Base-by-base conservation (phyloP, 2,329 filamentous ascomycete species). In the Stachybotrys chlorohalonatus region DNA sequence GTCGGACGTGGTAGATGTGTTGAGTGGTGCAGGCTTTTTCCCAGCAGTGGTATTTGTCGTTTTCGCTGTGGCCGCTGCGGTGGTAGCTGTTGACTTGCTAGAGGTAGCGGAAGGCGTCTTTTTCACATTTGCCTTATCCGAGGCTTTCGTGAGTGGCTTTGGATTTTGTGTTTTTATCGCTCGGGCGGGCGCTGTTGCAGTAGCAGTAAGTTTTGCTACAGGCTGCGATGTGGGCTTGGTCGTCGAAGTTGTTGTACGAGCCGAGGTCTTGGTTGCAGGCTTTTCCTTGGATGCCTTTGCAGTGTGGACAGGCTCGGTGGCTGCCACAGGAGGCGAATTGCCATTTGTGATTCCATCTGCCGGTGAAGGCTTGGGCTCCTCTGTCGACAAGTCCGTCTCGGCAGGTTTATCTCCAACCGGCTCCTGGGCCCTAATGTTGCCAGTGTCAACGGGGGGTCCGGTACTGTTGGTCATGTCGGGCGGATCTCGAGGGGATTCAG, bases 1-100 rank as follows among this genome's bases (percentile, higher is more conserved):
- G 31, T 70, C 68, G n/a, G 65, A 57, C 30, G 64, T 64, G 31
- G 73, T 63, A 17, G 72, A 70, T 2, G 68, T 59, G 50, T 76
- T 75, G 39, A 75, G 61, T 3, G 75, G 64, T 9, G 72, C 65
- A 8, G 75, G 73, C 57, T 75, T 81, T 62, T 75, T 78, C 31
- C 59, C 60, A 15, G 68, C 57, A 30, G 68, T 66, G 3, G 72
- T 60, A 39, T 65, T 58, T 1, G 69, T 59, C 3, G 70, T 48
- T 53, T 68, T 73, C 32, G 67, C 2, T n/a, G 50, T 32, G 13
- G 31, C 36, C 15, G 36, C 31, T 7, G 15, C 55, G 11, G 54
- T 50, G 31, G 60, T 53, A 11, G 59, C 52, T 11, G 66, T 54
- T 8, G 63, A 49, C 42, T 63, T 63, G 32, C 63, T 39, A 31